Percentiles rank a stretch among this genome's conserved stretches.
phyloP scores from a whole-genome alignment of 306 rosid species.

The Morella rubra region DNA sequence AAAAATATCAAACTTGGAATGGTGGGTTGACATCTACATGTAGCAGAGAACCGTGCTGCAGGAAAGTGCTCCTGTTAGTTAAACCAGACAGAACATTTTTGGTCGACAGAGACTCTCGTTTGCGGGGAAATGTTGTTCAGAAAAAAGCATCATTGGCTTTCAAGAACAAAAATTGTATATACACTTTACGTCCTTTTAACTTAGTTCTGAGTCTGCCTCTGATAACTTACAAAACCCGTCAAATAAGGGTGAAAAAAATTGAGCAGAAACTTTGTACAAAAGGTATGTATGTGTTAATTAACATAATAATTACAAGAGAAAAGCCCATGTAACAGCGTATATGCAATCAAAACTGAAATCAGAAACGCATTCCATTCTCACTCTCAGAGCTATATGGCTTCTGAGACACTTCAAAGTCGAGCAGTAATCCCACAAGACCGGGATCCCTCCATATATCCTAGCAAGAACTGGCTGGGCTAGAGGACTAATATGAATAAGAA shows the following conservation, averaged over 20 bases:
- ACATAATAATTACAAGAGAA: not conserved
- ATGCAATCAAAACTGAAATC: conserved; percentile 24
- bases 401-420: conserved; percentile 26
- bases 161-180: no score
- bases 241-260: not conserved
- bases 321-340: conserved; percentile 11
- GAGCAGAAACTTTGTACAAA: conserved; percentile 13
- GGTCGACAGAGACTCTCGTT: no score
- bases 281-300: conserved; percentile 2
- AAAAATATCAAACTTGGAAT: no score
- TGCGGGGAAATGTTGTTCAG: no score
- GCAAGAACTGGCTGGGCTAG: conserved; percentile 12
- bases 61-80: no score
- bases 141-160: no score
- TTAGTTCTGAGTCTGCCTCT: not conserved
- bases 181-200: no score
- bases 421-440: conserved; percentile 15
- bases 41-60: no score
- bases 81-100: no score
- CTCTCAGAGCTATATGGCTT: conserved; percentile 1
- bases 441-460: conserved; percentile 26
- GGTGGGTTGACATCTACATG: no score
- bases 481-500: conserved; percentile 50
- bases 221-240: not conserved
- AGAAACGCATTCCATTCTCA: not conserved